phyloP scores from a whole-genome alignment of 1,284 basidiomycete genomes.

The Malassezia sp. region DNA sequence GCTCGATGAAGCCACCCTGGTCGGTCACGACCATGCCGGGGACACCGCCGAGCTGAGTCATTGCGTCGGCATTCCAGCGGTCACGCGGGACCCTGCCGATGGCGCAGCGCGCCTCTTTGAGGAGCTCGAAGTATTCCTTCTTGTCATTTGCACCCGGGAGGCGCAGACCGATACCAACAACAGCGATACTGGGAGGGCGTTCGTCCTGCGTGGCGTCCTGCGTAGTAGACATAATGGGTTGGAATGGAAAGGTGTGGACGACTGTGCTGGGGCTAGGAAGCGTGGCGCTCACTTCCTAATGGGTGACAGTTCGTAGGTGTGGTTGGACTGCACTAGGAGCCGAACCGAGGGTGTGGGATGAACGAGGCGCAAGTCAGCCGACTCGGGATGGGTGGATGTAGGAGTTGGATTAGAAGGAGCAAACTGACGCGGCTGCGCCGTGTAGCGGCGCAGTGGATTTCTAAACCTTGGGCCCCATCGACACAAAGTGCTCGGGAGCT shows the following conservation, averaged over 20 bases:
- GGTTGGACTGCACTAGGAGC: no score
- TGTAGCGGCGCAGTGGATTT: no score
- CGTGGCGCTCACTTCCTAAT: conserved; percentile 16
- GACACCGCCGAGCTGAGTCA: conserved; percentile 18
- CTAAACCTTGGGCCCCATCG: no score
- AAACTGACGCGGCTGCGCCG: no score
- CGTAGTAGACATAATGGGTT: neutral
- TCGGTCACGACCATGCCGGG: conserved; percentile 17
- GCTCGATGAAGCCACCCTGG: conserved; percentile 17
- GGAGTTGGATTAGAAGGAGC: no score
- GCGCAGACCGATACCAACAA: conserved; percentile 17
- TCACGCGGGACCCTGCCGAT: conserved; percentile 11
- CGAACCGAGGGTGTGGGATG: no score
- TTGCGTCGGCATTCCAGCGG: conserved; percentile 25
- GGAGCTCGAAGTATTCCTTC: conserved; percentile 16
- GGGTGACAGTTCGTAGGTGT: no score
- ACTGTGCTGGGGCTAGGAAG: neutral
- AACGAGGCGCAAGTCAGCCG: no score
- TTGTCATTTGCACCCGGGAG: conserved; percentile 16
- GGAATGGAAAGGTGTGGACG: neutral
- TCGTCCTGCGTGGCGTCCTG: neutral
- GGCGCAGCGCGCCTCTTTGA: conserved; percentile 14
- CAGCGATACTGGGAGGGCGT: conserved; percentile 6
- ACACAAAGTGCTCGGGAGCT: no score
- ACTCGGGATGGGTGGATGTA: no score